Evolutionary conservation across 768 basidiomycete species (phyloP), one percentile per base, ranked within the genome.

Genomic region (Kwoniella newhampshirensis): DNA sequence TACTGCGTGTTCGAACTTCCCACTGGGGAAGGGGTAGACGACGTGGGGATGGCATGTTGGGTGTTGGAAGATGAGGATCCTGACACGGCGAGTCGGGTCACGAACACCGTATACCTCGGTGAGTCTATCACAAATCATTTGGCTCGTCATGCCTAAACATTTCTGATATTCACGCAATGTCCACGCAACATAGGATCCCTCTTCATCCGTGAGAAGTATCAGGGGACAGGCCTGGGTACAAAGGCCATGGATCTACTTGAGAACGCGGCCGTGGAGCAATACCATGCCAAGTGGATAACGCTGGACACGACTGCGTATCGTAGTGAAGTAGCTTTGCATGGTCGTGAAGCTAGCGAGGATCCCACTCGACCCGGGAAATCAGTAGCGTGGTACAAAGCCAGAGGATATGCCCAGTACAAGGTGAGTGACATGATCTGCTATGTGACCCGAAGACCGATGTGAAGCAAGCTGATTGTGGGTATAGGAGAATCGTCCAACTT

Each of bases 1-100:
- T 51, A 56, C 21, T 67, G 63, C 41, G 40, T 67, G 4, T 57
- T 64, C 37, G 12, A 13, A 8, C 9, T 41, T 28, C 37, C 47
- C 15, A 20, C n/a, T 7, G 35, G 51, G 7, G 50, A 47, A 20
- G 54, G 45, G 1, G 44, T 54, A 15, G 54, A 26, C 27, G 67
- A 66, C 25, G 61, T 67, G 1, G 68, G 68, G 2, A 70, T 70
- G 68, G 68, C 60, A 27, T 57, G 65, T 13, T 63, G 65, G 65
- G 49, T 56, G n/a, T 32, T 70, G 21, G 58, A 67, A 30, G 25
- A 47, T 20, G 62, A 43, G 6, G 57, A 70, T 43, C 57, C 49
- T 8, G 54, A 57, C 13, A 48, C 45, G 26, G 68, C 68, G 4
- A 57, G 55, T 51, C 30, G 61, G 36, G 26, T 39, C 8, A 32